Percentiles rank a stretch among this genome's conserved stretches.
Evolutionary conservation across 73 alveolate genomes (phyloP).

Genomic region (Paramecium biaurelia): DNA sequence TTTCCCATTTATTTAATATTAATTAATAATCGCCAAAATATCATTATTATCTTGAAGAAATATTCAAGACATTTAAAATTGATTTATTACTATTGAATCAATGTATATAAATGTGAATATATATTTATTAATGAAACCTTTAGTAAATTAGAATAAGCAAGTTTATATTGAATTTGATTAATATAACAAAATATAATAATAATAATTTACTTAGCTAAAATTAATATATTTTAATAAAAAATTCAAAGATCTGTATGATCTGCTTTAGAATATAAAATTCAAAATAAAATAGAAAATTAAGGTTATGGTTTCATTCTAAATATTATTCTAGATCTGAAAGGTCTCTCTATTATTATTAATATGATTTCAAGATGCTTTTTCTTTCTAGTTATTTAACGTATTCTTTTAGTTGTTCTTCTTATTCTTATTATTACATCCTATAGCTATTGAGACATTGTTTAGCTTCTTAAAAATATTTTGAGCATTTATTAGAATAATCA

Average conservation of each 20-base stretch:
- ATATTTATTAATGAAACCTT: too few relatives aligned
- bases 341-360: background rate
- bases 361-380: background rate
- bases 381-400: background rate
- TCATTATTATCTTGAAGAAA: background rate
- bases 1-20: constrained; percentile 20
- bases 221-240: too few relatives aligned
- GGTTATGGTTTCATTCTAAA: background rate
- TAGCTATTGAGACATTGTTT: background rate
- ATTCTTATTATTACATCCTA: background rate
- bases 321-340: background rate
- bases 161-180: background rate
- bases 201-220: background rate
- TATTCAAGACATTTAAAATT: background rate
- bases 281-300: background rate
- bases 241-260: background rate
- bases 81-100: background rate
- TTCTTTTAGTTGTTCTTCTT: background rate
- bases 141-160: too few relatives aligned
- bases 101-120: too few relatives aligned
- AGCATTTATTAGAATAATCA: background rate
- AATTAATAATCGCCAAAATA: background rate
- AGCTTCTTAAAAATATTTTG: background rate
- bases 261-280: background rate
- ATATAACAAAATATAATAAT: too few relatives aligned